Conservation (phyloP, 2,329 filamentous ascomycete species). For the Colletotrichum phormii region DNA sequence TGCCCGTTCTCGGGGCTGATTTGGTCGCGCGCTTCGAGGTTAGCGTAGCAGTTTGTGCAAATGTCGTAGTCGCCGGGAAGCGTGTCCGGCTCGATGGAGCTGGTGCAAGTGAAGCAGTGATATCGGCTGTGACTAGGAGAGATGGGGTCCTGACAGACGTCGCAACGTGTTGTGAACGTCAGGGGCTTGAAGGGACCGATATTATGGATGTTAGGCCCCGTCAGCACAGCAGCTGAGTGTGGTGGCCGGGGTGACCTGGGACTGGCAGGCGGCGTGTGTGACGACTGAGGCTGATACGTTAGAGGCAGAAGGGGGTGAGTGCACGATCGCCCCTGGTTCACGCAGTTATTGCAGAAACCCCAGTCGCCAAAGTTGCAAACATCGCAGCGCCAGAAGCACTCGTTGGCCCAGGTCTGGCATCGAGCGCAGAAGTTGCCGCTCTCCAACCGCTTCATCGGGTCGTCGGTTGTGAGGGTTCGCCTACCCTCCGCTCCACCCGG, state of each 20-base stretch:
- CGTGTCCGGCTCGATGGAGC: conserved; percentile 57
- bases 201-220: conserved; percentile 57
- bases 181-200: conserved; percentile 73
- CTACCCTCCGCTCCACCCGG: conserved; percentile 66
- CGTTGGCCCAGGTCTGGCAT: conserved; percentile 79
- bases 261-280: conserved; percentile 51
- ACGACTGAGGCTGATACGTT: conserved; percentile 64
- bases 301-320: conserved; percentile 85
- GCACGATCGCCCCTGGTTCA: conserved; percentile 84
- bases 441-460: conserved; percentile 76
- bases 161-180: conserved; percentile 80
- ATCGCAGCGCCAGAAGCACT: conserved; percentile 91
- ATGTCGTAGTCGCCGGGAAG: conserved; percentile 85
- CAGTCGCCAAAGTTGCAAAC: conserved; percentile 92
- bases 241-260: conserved; percentile 56
- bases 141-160: conserved; percentile 81
- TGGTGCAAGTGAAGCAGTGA: conserved; percentile 83
- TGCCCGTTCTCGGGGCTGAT: conserved; percentile 82
- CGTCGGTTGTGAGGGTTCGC: conserved; percentile 71
- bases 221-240: conserved; percentile 59
- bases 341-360: conserved; percentile 92
- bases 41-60: conserved; percentile 81
- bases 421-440: conserved; percentile 86
- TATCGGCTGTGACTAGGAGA: conserved; percentile 76
- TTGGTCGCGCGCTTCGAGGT: conserved; percentile 70